Base-by-base conservation (phyloP, 371 early-diverging fungal genomes). In the Coemansia sp. region DNA sequence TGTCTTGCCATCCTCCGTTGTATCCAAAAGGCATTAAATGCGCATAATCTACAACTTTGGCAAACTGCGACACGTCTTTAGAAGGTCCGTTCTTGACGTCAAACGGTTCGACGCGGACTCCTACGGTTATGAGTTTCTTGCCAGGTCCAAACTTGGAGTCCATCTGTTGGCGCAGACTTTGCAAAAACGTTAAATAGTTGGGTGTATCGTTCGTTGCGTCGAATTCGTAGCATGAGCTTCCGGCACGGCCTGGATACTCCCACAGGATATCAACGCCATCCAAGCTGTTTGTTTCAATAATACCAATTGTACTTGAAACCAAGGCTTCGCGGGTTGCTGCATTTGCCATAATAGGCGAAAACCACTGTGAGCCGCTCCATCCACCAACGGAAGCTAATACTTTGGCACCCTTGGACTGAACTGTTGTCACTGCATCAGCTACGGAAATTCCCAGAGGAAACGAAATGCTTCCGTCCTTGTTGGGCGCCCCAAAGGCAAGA, bases 351-450 rank as follows among this genome's bases (percentile, higher is more conserved):
- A 92, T 86, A 6, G 81, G 65, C 4, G 87, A 87, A 77, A 92
- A 90, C 16, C 71, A 69, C 51, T 86, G 71, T 11, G 89, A 88
- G 0, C 91, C 91, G 28, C 87, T 88, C 92, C 92, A 93, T 0
- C 92, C 93, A 44, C 92, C 92, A 20, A 92, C 78, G 12, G 91
- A 90, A 44, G 91, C 67, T 6, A 88, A 64, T 0, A 87, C 87
- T 54, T 87, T 89, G 51, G 87, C 57, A 1, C 73, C 75, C 5
- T 67, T 84, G 5, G 81, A 71, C 0, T 69, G 78, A 8, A 78
- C 69, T 55, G 87, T 84, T 1, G 84, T 85, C 3, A 81, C 59
- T 12, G 68, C 47, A 5, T 50, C 33, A 0, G 58, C 60, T 21
- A 68, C 5, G 0, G 62, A 51, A 57, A 60, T 52, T 14, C 71